phyloP scores from a whole-genome alignment of 371 early-diverging fungal species.

The Amoeboradix gromovi region DNA sequence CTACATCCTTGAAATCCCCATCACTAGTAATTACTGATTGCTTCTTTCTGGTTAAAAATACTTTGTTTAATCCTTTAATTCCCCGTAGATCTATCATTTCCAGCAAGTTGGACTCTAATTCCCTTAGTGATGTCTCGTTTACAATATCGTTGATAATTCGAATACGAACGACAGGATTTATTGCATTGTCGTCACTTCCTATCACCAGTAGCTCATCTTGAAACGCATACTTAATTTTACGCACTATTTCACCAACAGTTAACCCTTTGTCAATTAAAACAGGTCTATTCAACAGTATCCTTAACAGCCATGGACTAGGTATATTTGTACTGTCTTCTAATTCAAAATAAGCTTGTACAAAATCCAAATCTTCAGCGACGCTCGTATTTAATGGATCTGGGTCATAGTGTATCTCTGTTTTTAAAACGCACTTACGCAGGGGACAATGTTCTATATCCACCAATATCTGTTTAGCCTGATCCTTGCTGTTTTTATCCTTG shows the following conservation, averaged over 20 bases:
- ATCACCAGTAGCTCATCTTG: constrained; percentile 46
- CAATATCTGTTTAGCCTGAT: constrained; percentile 69
- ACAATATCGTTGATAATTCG: constrained; percentile 31
- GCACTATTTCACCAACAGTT: constrained; percentile 43
- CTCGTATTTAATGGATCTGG: constrained; percentile 58
- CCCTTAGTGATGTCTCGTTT: constrained; percentile 22
- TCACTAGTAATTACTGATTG: constrained; percentile 14
- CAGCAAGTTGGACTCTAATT: constrained; percentile 53
- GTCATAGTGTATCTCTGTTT: constrained; percentile 88
- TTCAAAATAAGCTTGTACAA: constrained; percentile 63
- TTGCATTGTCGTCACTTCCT: constrained; percentile 73
- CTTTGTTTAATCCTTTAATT: constrained; percentile 57
- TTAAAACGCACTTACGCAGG: constrained; percentile 44
- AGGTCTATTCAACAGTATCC: constrained; percentile 52
- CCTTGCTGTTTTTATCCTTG: constrained; percentile 33
- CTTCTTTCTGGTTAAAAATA: constrained; percentile 62
- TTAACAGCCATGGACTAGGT: constrained; percentile 78
- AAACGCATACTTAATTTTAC: constrained; percentile 30
- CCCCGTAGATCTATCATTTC: constrained; percentile 65
- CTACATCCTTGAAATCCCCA: constrained; percentile 29
- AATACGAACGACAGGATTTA: constrained; percentile 59
- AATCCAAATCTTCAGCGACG: constrained; percentile 71
- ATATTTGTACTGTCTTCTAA: constrained; percentile 20
- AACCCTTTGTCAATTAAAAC: constrained; percentile 69
- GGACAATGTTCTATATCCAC: constrained; percentile 72